Conservation (phyloP, 73 alveolate genomes). For the Paramecium pentaurelia region DNA sequence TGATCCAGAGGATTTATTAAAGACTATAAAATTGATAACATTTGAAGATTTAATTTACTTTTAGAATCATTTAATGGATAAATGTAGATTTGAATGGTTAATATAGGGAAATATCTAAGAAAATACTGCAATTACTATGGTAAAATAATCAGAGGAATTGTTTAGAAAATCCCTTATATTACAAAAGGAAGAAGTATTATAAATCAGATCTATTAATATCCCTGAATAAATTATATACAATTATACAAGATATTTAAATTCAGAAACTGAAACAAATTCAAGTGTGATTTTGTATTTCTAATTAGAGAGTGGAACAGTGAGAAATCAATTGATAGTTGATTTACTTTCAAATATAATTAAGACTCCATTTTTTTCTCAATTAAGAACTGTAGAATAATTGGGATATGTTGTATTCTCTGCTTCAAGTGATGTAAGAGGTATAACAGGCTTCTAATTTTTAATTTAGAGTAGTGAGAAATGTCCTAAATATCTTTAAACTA, state of each 20-base stretch:
- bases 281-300: not conserved
- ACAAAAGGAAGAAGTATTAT: not conserved
- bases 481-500: slow-evolving; percentile 40
- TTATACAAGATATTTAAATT: not conserved
- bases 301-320: not conserved
- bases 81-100: slow-evolving; percentile 16
- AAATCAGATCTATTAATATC: not conserved
- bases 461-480: slow-evolving; percentile 49
- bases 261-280: not conserved
- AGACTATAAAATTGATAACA: not conserved
- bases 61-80: not conserved
- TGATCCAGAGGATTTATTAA: not conserved
- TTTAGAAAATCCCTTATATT: not conserved
- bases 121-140: not conserved
- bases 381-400: slow-evolving; percentile 50
- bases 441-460: slow-evolving; percentile 23
- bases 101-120: not conserved
- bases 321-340: not conserved
- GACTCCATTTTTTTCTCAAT: slow-evolving; percentile 49
- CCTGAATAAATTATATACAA: not conserved
- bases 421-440: slow-evolving; percentile 22
- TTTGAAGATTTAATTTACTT: not conserved
- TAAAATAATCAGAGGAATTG: not conserved
- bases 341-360: slow-evolving; percentile 45
- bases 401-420: slow-evolving; percentile 57